Percentiles rank a stretch among this genome's conserved stretches.
Conservation (phyloP, 495 filamentous ascomycete species). For the Aspergillus leporis region DNA sequence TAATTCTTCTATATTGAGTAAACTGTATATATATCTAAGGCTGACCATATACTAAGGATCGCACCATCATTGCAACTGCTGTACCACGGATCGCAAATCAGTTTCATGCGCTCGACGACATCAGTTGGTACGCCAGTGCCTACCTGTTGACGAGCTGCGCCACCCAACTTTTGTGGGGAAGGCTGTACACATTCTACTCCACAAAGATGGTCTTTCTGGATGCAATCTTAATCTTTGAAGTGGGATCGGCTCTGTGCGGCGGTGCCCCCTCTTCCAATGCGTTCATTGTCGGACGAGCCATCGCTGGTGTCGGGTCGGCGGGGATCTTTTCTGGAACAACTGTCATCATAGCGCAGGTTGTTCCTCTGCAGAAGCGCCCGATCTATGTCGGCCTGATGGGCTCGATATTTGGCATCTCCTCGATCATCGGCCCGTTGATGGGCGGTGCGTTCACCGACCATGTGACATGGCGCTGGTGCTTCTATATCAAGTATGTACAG, state of each 20-base stretch:
- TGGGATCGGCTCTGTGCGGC: conserved; percentile 68
- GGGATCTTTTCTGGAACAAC: conserved; percentile 54
- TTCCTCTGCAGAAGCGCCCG: conserved; percentile 56
- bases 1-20: background rate
- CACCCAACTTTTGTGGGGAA: conserved; percentile 54
- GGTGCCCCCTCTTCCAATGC: conserved; percentile 65
- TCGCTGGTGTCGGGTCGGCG: conserved; percentile 52
- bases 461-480: conserved; percentile 60
- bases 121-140: conserved; percentile 54
- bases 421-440: conserved; percentile 45
- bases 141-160: conserved; percentile 50
- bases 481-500: conserved; percentile 54
- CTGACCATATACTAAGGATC: background rate
- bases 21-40: background rate
- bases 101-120: conserved; percentile 64
- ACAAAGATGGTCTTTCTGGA: conserved; percentile 58
- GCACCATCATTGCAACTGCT: conserved; percentile 2
- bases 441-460: conserved; percentile 34
- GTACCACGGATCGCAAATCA: conserved; percentile 29
- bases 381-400: conserved; percentile 50
- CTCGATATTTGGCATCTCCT: conserved; percentile 55
- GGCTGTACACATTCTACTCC: conserved; percentile 65
- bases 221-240: conserved; percentile 60
- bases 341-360: conserved; percentile 56
- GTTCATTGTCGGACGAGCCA: conserved; percentile 65